Evolutionary conservation across 192 early-diverging fungal genomes (phyloP), one percentile per base, ranked within the genome.

Genomic region (Ambispora gerdemannii): DNA sequence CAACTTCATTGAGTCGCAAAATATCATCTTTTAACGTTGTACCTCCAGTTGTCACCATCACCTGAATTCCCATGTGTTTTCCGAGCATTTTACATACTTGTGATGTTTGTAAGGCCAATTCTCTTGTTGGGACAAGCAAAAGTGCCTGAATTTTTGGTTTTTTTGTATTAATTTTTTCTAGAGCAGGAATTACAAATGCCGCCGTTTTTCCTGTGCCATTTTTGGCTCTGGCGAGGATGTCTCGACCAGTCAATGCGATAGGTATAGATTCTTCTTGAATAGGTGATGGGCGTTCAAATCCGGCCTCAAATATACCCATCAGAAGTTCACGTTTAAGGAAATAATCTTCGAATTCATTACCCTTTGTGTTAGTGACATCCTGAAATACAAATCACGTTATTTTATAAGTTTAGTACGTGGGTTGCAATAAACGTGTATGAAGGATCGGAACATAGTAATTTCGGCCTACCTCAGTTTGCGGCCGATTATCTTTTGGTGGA

Each of bases 251-350:
- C 49, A 99, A 84, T 4, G 95, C 95, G 80, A 99, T 95, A 20
- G 96, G 97, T 72, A 99, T 97, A 27, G 95, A 88, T 81, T 98
- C 97, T 83, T 99, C 97, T 77, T 98, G 97, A 80, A 99, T 98
- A 30, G 97, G 96, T 58, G 92, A 93, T 28, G 97, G 97, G 32
- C 90, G 83, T 76, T 99, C 97, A 74, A 99, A 98, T 58, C 97
- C 97, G 28, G 95, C 94, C 81, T 98, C 96, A 75, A 96, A 97
- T 74, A 99, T 95, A 28, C 95, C 97, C 97, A 99, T 99, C 52
- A 96, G 80, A 56, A 99, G 83, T 76, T 96, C 93, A 50, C 95
- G 88, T 79, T 95, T 97, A 51, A 99, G 83, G 80, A 92, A 96
- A 78, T 96, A 99, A 80, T 99, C 97, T 78, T 98, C 95, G 78